Evolutionary conservation across 108 stramenopile genomes (phyloP), one percentile per base, ranked within the genome.

Genomic region (Mediolabrus comicus): DNA sequence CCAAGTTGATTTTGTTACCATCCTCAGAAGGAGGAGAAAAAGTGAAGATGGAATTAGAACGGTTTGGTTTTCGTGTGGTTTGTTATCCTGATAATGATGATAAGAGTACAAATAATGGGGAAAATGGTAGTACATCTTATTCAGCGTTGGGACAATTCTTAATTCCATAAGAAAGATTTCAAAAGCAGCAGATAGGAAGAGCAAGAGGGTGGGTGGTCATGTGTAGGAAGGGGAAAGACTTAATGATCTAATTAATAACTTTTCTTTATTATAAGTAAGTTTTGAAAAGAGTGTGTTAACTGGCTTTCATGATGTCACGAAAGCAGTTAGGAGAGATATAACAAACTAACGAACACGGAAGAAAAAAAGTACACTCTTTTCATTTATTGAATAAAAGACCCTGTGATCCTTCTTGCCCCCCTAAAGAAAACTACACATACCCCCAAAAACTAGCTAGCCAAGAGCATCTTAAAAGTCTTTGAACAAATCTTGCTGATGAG

Each of bases 401-500:
- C n/a, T n/a, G n/a, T n/a, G 24, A 27, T 3, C 12, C 2, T 25
- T 55, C 22, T 55, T 28, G 12, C 54, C 26, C 27, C 53, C 16
- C 10, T 4, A 10, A 54, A 54, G 11, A 27, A 19, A 3, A 54
- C 53, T 3, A 1, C 11, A 7, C 28, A 25, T 17, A 3, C 4
- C 16, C 25, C 53, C 28, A 12, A 10, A 10, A 9, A 32, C 32
- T 59, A 10, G 2, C 32, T 27, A 19, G 11, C 32, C 32, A 59
- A 35, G 35, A 28, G 30, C 58, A n/a, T 13, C 62, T 59, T 87
- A 94, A 49, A 94, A 94, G 30, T 88, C 89, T 61, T 79, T 79
- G 77, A 94, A 94, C 54, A 86, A 75, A 60, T 84, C 83, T 62
- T 94, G 88, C 68, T 94, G 90, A 63, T 73, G 58, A 17, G 88